Base-by-base conservation (phyloP, 352 stramenopile genomes). In the Pythium aquatile region DNA sequence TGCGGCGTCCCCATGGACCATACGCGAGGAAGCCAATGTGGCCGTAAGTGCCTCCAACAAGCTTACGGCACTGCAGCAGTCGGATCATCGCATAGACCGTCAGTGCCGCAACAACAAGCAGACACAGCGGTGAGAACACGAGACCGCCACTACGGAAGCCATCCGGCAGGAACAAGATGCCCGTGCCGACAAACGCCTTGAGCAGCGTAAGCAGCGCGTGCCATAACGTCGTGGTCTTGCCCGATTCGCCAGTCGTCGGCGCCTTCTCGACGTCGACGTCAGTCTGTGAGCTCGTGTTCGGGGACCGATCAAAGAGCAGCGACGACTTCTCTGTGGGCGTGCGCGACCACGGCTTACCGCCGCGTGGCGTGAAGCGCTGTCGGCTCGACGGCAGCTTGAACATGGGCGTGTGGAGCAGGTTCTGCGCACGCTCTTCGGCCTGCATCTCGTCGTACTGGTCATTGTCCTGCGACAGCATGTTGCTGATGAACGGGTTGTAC, bases 401-500 rank as follows among this genome's bases (percentile, higher is more conserved):
- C 52, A 77, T 66, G 8, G 85, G 85, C 51, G 85, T 94, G 66
- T 89, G 72, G 24, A 94, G 72, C 58, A 94, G 58, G 59, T 75
- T 94, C 44, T 79, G 61, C 10, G 74, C 81, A 10, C 83, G 82
- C 47, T 91, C 78, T 28, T 90, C 65, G 6, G 87, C 77, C 33
- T 75, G 76, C 66, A 94, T 79, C 59, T 89, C 78, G 58, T 92
- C 83, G 67, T 85, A 94, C 37, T 77, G 62, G 66, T 94, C 85
- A 66, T 91, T 91, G 73, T 92, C 84, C 54, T 94, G 85, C 53
- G 81, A 88, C 32, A 94, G 62, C 53, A 93, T 91, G 62, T 68
- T 91, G 56, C 80, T 81, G 57, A 94, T 94, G 59, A 94, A 91
- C 37, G 83, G 83, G 56, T 94, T 79, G 75, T 94, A 94, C 55